Base-by-base conservation (phyloP, 805 yeast genomes). In the Phaffomyces antillensis region DNA sequence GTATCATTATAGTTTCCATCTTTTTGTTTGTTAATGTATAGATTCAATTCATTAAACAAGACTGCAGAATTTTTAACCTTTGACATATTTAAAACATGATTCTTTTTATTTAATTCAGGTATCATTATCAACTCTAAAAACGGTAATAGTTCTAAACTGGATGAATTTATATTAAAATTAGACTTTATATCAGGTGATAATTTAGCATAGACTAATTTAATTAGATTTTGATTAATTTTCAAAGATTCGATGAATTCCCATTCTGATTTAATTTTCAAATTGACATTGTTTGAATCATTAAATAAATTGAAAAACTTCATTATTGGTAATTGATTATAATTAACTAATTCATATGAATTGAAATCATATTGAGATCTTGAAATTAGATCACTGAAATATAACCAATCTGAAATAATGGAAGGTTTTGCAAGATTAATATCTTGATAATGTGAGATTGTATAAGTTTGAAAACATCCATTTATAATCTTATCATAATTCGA, bases 381-480 rank as follows among this genome's bases (percentile, higher is more conserved):
- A 59, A 83, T 62, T n/a, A 64, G 40, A 59, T 90, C 97, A 50
- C 81, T 76, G 58, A 84, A 86, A 52, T 64, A 74, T 26, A 86
- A 58, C 96, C 96, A 90, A 50, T 86, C 93, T 36, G 85, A 75
- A 9, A 88, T 65, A 24, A 62, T 66, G 13, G 75, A 62, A 0
- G 95, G 84, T 51, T 81, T 82, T 9, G 52, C 52, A 25, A 86
- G 63, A 39, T 79, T 68, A 44, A 77, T 81, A 52, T 86, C 95
- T 37, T 82, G 70, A 56, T 79, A 80, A 28, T 77, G 79, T 47
- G 78, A 72, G 25, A 73, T 74, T 16, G 80, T 77, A 59, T 81
- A 86, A 32, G 70, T 61, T 41, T 81, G 75, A 62, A 87, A 89
- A 57, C 90, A 83, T 1, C 93, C 89, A 46, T 72, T 71, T 7